Evolutionary conservation across 2,329 filamentous ascomycete species (phyloP), one percentile per base, ranked within the genome.

Genomic region (Trichoderma asperellum): DNA sequence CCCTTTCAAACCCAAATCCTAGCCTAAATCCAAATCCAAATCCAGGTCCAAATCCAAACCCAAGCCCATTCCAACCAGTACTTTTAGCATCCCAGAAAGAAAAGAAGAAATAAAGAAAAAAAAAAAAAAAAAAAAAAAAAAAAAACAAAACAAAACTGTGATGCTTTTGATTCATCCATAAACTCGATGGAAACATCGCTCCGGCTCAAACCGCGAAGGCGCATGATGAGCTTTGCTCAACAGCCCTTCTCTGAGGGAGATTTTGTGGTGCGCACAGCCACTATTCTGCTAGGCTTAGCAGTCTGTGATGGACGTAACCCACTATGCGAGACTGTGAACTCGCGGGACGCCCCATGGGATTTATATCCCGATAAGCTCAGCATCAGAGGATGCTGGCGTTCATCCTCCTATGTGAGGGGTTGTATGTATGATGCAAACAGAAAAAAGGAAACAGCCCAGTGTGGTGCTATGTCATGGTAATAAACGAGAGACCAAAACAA

Each of bases 401-500:
- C 57, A 58, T 57, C 16, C 59, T 57, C 16, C 59, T 68, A 37
- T 57, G 35, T 58, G n/a, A 47, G 43, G 43, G 18, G 27, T 27
- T 27, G 29, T 67, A 27, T 67, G 35, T 61, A 64, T 43, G 18
- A 43, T 43, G 40, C 40, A 43, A 21, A 67, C 21, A 67, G 34
- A 57, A 47, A 35, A 37, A 34, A 24, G 16, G 16, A 40, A n/a
- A 29, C 5, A 24, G 27, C 64, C 35, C 24, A n/a, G 21, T 14
- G 12, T 60, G 18, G 57, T 35, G n/a, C 52, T 35, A 61, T 43
- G 53, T 27, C 63, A 37, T 21, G 52, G 21, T 32, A 32, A 55
- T 32, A 59, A 67, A 67, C 32, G 64, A 67, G 21, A 67, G 63
- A 61, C 16, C 24, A 55, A 27, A 55, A 27, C 29, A 77, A 75